Conservation (phyloP, 2,329 filamentous ascomycete genomes). For the Berkeleyomyces basicola region DNA sequence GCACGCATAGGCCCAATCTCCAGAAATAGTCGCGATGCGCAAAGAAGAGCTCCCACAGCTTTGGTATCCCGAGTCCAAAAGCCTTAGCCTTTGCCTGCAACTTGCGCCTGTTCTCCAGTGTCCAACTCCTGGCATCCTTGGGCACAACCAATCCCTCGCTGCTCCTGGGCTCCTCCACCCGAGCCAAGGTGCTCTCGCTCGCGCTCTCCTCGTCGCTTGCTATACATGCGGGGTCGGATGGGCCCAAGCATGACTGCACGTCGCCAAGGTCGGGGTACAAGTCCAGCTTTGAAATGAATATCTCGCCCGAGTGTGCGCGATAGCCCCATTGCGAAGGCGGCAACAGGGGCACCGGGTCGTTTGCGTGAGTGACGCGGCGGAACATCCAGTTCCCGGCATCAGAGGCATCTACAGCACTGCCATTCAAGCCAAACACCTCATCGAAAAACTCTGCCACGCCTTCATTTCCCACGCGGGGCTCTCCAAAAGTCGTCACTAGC, state of each 20-base stretch:
- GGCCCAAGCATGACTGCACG: slow-evolving; percentile 53
- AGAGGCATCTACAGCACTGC: slow-evolving; percentile 18
- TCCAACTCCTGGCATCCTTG: slow-evolving; percentile 27
- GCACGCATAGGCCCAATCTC: slow-evolving; percentile 77
- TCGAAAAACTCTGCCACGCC: slow-evolving; percentile 40
- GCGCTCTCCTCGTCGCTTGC: slow-evolving; percentile 29
- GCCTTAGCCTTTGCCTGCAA: not conserved
- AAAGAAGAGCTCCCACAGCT: slow-evolving; percentile 85
- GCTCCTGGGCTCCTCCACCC: not conserved
- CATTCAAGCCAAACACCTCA: slow-evolving; percentile 29
- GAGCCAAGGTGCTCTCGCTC: not conserved
- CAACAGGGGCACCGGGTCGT: slow-evolving; percentile 78
- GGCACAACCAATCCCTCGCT: not conserved
- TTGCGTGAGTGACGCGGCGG: slow-evolving; percentile 66
- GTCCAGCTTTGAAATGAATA: slow-evolving; percentile 59
- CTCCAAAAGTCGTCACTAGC: slow-evolving; percentile 81
- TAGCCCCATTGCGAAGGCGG: slow-evolving; percentile 84
- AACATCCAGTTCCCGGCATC: slow-evolving; percentile 31
- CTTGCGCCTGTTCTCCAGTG: slow-evolving; percentile 21
- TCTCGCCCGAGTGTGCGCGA: slow-evolving; percentile 66
- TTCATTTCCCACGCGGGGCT: slow-evolving; percentile 52
- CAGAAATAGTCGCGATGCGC: slow-evolving; percentile 95
- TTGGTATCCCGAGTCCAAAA: slow-evolving; percentile 20
- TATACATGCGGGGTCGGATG: slow-evolving; percentile 56
- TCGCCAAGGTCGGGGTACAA: slow-evolving; percentile 54